Percentiles rank a stretch among this genome's conserved stretches.
phyloP scores from a whole-genome alignment of 2,329 filamentous ascomycete species.

The Apiospora marii region DNA sequence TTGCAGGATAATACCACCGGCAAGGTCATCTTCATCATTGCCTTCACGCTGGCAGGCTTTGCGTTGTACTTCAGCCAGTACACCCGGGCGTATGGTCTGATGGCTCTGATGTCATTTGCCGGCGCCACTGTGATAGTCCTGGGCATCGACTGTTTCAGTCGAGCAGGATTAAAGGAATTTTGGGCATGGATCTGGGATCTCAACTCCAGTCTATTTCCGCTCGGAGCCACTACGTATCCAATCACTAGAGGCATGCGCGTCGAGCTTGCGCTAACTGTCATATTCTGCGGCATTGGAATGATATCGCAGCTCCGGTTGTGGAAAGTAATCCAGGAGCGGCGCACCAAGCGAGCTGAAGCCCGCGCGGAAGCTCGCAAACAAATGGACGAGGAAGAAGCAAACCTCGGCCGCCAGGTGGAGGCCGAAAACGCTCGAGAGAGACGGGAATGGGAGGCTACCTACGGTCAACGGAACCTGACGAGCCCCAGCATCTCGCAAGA shows the following conservation, averaged over 20 bases:
- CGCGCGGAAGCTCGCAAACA: conserved; percentile 54
- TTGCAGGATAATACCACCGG: conserved; percentile 63
- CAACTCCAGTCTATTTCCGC: conserved; percentile 81
- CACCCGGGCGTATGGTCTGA: conserved; percentile 81
- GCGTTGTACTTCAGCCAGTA: conserved; percentile 80
- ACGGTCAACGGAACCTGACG: conserved; percentile 61
- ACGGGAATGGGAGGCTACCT: conserved; percentile 78
- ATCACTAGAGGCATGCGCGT: conserved; percentile 86
- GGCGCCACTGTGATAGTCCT: conserved; percentile 82
- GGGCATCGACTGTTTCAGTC: conserved; percentile 89
- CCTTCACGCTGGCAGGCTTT: conserved; percentile 73
- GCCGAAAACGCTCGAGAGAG: conserved; percentile 67
- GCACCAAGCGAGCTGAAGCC: conserved; percentile 60
- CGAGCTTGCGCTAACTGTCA: conserved; percentile 79
- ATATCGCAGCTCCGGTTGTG: conserved; percentile 88
- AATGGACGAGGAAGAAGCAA: conserved; percentile 68
- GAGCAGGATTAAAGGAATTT: conserved; percentile 93
- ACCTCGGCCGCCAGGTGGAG: conserved; percentile 72
- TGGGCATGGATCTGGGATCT: conserved; percentile 92
- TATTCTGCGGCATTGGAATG: conserved; percentile 78
- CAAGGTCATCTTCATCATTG: conserved; percentile 78
- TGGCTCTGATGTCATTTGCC: conserved; percentile 78
- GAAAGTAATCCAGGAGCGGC: conserved; percentile 76
- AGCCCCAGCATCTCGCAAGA: conserved; percentile 48
- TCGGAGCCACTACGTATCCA: conserved; percentile 80